Percentiles rank a stretch among this genome's conserved stretches.
These are phyloP conservation scores for Cryptococcus floricola DNA, from an alignment of 1,284 basidiomycete genomes.

Conservation along the genomic window DNA sequence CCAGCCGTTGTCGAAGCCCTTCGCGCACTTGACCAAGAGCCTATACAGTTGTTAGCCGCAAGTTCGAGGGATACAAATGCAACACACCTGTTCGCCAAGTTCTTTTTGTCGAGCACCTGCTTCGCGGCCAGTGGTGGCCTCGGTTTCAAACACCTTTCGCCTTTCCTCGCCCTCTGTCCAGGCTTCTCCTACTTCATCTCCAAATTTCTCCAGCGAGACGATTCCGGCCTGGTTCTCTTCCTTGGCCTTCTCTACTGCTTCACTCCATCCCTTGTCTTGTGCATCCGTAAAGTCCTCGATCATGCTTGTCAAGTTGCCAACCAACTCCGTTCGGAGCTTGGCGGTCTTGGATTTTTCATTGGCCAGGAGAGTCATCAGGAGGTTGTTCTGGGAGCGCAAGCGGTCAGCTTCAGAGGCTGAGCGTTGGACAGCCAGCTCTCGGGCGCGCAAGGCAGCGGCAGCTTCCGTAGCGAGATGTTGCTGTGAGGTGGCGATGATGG, in stretches of 20 bases:
- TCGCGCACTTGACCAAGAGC: conserved; percentile 26
- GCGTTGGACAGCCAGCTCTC: conserved; percentile 55
- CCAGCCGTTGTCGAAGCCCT: conserved; percentile 22
- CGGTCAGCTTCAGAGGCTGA: conserved; percentile 61
- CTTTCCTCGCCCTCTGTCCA: conserved; percentile 8
- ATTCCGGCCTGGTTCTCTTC: conserved; percentile 59
- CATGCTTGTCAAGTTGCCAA: conserved; percentile 66
- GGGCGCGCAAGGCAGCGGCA: conserved; percentile 55
- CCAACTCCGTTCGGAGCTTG: conserved; percentile 64
- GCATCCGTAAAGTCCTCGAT: conserved; percentile 66
- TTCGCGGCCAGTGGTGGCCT: conserved; percentile 7
- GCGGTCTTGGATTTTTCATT: conserved; percentile 64
- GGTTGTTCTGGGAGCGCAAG: conserved; percentile 68
- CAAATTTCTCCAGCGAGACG: conserved; percentile 31
- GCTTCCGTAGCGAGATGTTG: conserved; percentile 59
- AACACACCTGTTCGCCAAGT: conserved; percentile 21
- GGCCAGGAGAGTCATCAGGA: conserved; percentile 61
- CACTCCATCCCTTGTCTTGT: conserved; percentile 64
- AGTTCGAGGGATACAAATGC: not conserved
- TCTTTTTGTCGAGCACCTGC: conserved; percentile 16
- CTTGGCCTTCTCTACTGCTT: conserved; percentile 58
- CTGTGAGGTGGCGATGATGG: conserved; percentile 59
- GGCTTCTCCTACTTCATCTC: not conserved
- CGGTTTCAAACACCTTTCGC: conserved; percentile 4
- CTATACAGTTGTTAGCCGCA: conserved; percentile 5